phyloP scores from a whole-genome alignment of 176 grass and related monocot species.

The Bolboschoenus planiculmis region DNA sequence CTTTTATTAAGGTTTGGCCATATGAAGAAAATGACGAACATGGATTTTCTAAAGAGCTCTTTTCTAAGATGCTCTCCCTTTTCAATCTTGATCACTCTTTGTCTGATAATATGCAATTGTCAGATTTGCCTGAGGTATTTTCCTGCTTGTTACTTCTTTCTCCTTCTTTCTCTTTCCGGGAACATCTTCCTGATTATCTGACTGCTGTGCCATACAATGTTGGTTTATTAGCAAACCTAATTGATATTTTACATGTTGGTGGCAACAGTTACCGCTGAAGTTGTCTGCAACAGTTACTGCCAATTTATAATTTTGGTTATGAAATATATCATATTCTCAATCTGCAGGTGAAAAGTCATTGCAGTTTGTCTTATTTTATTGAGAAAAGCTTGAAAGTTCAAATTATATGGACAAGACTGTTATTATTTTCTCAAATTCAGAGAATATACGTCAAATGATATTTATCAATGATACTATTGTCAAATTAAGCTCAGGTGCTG shows the following conservation, averaged over 20 bases:
- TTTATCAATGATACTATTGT: background rate
- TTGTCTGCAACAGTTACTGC: background rate
- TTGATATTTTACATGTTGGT: background rate
- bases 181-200: background rate
- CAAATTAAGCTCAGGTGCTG: background rate
- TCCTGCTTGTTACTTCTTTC: background rate
- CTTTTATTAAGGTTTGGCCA: constrained; percentile 75
- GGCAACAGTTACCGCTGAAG: background rate
- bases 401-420: background rate
- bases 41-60: constrained; percentile 75
- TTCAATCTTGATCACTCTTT: constrained; percentile 50
- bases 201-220: background rate
- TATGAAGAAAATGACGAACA: constrained; percentile 88
- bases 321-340: background rate
- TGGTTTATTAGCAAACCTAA: background rate
- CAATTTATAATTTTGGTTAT: background rate
- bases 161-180: background rate
- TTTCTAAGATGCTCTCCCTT: constrained; percentile 62
- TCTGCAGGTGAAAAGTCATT: background rate
- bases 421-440: background rate
- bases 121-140: constrained; percentile 69
- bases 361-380: background rate
- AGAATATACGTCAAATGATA: background rate
- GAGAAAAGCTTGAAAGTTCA: background rate
- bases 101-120: constrained; percentile 51